Base-by-base conservation (phyloP, 2,329 filamentous ascomycete genomes). In the Pestalotiopsis sp. region DNA sequence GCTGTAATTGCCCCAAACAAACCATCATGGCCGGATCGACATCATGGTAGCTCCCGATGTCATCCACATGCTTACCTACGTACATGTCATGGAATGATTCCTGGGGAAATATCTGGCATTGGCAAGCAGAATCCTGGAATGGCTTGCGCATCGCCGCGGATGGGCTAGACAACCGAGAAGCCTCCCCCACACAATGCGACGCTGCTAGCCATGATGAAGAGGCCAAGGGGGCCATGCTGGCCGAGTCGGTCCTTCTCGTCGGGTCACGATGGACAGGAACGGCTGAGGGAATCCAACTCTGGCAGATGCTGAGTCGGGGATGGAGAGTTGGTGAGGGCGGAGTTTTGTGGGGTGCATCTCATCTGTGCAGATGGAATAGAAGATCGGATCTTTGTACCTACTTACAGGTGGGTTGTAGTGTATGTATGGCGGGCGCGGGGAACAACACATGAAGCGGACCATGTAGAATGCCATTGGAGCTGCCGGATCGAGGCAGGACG, bases 261-360 rank as follows among this genome's bases (percentile, higher is more conserved):
- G 36, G 39, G 61, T 64, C 61, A 64, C 61, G 61, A 64, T 64
- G 59, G 59, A 39, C 59, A 39, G 31, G 12, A 64, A 7, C 39
- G 61, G 61, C 20, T 20, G 9, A 23, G 9, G 39, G 25, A 31
- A 25, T 31, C 36, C 61, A 25, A 64, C 6, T 25, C 38, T n/a
- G 61, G 61, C 61, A 45, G 59, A 20, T 31, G 9, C 38, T 20
- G 59, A 31, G 31, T 38, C 41, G 20, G 61, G 61, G 39, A 23
- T 4, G 27, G 38, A 14, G 31, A 27, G 17, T 62, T 12, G 31
- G 2, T 17, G 20, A n/a, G 49, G 65, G 56, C 65, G 65, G 65
- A 67, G 65, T 67, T 67, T 67, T 67, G 56, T 59, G 56, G 65
- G 56, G 61, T 36, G 31, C 20, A 14, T 27, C 17, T n/a, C 27